A percentile compares a stretch with the other conserved stretches of the same genome.
Conservation (phyloP, 75 land plant species). For the Picea sitchensis region DNA sequence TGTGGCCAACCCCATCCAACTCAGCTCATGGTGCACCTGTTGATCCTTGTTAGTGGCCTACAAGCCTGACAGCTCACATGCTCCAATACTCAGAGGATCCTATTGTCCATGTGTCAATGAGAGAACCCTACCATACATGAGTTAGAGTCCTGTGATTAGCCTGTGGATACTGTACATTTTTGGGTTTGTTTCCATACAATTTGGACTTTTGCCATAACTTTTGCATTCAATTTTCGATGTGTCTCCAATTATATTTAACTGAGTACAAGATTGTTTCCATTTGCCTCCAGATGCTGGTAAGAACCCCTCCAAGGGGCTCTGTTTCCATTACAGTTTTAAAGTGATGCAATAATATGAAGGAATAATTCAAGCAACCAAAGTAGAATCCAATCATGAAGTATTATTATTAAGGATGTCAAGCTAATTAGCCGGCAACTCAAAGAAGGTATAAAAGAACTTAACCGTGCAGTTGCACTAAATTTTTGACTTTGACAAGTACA, state of each 20-base stretch:
- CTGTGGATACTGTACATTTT: neutral
- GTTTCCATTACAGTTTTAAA: neutral
- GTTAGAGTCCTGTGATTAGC: no score
- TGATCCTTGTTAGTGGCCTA: no score
- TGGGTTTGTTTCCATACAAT: neutral
- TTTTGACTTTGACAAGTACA: neutral
- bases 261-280: neutral
- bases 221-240: neutral
- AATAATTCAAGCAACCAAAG: neutral
- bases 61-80: no score
- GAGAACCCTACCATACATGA: no score
- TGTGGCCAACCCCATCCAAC: no score
- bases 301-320: neutral
- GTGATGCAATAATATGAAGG: neutral
- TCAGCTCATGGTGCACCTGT: no score
- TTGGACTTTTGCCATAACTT: neutral
- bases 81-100: no score
- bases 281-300: neutral
- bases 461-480: neutral
- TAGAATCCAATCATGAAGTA: neutral
- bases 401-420: neutral
- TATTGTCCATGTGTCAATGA: no score
- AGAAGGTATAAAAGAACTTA: neutral
- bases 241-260: neutral
- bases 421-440: neutral